These are phyloP conservation scores for Passalora sequoiae DNA, from an alignment of 2,329 filamentous ascomycete species.

Conservation along the genomic window DNA sequence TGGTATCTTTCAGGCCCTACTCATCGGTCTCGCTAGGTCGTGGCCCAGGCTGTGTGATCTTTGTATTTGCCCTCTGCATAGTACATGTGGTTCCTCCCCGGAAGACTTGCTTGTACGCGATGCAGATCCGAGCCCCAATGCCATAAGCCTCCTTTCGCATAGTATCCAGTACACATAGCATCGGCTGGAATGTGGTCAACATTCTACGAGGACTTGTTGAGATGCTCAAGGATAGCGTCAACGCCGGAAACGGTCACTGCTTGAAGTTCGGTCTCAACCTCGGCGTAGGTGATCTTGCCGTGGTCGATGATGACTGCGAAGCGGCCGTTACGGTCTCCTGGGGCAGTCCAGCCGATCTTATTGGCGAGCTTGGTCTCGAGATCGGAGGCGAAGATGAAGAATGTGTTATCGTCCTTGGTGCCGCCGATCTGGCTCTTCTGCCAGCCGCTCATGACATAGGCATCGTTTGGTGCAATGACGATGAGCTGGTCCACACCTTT, in stretches of 20 bases:
- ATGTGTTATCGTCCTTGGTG: conserved; percentile 20
- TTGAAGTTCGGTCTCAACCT: conserved; percentile 20
- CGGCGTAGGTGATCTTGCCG: conserved; percentile 21
- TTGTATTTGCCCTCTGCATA: background rate
- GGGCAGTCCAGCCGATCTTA: conserved; percentile 22
- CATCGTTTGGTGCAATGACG: conserved; percentile 22
- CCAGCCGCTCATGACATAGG: conserved; percentile 22
- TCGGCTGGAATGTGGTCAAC: background rate
- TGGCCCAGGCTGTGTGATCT: background rate
- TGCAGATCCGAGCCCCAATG: background rate
- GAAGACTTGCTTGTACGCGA: background rate
- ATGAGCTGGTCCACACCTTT: conserved; percentile 21
- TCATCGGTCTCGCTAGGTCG: background rate
- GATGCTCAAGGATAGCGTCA: background rate
- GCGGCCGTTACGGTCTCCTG: conserved; percentile 21
- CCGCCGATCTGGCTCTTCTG: conserved; percentile 20
- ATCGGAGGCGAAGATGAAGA: conserved; percentile 20
- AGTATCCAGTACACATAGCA: background rate
- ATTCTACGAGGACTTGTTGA: background rate
- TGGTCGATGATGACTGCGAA: conserved; percentile 20
- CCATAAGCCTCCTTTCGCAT: background rate
- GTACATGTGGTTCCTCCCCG: background rate
- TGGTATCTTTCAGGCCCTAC: background rate
- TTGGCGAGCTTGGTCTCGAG: conserved; percentile 22
- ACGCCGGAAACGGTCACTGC: conserved; percentile 21